These are phyloP conservation scores for Globisporangium cylindrosporum DNA, from an alignment of 352 stramenopile species.

Conservation along the genomic window DNA sequence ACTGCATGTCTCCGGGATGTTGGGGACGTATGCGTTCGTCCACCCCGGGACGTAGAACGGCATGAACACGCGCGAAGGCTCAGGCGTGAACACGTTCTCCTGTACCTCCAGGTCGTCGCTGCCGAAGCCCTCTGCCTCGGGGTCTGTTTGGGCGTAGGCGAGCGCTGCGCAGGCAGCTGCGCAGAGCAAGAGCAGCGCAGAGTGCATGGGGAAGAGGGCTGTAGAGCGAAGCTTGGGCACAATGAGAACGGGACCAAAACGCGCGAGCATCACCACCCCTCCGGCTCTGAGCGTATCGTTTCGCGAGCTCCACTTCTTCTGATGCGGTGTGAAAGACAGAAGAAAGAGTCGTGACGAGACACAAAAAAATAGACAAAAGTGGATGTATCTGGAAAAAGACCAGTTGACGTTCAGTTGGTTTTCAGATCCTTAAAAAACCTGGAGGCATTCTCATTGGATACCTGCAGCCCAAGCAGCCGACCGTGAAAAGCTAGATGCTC, in stretches of 20 bases:
- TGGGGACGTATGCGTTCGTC: slow-evolving; percentile 9
- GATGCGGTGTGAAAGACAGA: too few species aligned
- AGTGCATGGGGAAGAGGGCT: neutral
- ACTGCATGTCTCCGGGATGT: neutral
- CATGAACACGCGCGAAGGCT: neutral
- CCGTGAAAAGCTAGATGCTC: neutral
- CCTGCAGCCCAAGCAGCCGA: too few species aligned
- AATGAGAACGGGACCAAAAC: too few species aligned
- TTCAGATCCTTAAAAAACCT: neutral
- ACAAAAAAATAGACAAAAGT: neutral
- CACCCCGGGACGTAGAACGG: neutral
- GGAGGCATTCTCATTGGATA: neutral
- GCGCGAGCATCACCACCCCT: neutral
- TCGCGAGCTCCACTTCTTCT: neutral
- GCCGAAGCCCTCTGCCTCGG: neutral
- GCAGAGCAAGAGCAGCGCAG: neutral
- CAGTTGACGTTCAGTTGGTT: neutral
- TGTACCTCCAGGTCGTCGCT: neutral
- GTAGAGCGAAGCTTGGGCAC: neutral
- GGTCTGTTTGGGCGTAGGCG: neutral
- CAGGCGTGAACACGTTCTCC: slow-evolving; percentile 1
- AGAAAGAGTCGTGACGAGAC: too few species aligned
- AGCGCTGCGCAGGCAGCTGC: neutral
- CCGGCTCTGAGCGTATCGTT: neutral
- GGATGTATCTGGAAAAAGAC: neutral